Evolutionary conservation across 495 filamentous ascomycete genomes (phyloP), one percentile per base, ranked within the genome.

Genomic region (Neurospora sp.): DNA sequence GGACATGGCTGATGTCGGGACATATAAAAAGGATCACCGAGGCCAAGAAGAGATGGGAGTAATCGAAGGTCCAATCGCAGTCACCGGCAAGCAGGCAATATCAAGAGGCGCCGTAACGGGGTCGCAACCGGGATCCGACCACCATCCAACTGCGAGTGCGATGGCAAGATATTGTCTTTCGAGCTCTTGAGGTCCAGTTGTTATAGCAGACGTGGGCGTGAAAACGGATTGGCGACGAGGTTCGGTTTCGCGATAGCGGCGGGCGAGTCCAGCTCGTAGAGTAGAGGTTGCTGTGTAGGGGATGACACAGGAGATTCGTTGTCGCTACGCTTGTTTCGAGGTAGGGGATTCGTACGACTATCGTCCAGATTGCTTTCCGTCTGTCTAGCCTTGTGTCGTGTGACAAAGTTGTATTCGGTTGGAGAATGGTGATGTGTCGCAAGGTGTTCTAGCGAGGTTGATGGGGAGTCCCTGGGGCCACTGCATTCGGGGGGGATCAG

Each of bases 1-100:
- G 76, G 95, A 96, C 96, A 98, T 98, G 69, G 68, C 48, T 40
- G 14, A 10, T 66, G 27, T 66, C 53, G 53, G 53, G 53, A 66
- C 53, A 66, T 18, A 9, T 66, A 66, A 35, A 35, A 8, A 27
- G 48, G 20, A 53, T 53, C 46, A 53, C n/a, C 20, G 46, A 53
- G 46, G 46, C 46, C 11, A 61, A 61, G 53, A 61, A 61, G 22
- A 61, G 53, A 66, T 35, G 53, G 53, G 53, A 37, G 53, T 35
- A 37, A 16, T 66, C 53, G 27, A 66, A 31, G 53, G 27, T 66
- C 27, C 53, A 66, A 66, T 66, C 27, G 53, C 53, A 35, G 14
- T 35, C 27, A 66, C 53, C 53, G 27, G 53, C 53, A 66, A 66
- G 53, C 53, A 66, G 53, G 53, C 27, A 35, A 66, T 66, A 35